Evolutionary conservation across 768 basidiomycete species (phyloP).

Genomic region (Tylopilus rubrobrunneus): DNA sequence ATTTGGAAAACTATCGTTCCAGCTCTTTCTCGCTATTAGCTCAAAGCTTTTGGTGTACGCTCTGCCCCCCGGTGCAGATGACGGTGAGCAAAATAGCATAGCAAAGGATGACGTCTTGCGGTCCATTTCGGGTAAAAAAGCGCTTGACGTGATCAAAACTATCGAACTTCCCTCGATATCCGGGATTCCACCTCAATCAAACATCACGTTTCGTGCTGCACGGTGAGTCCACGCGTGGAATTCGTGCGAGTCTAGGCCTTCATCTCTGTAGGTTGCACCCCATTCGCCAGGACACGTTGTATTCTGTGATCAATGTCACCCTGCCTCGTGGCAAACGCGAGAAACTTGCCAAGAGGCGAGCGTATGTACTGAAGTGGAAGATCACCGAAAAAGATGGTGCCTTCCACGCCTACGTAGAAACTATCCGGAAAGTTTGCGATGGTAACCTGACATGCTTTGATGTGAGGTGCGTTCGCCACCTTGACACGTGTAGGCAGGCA

Average conservation of each 20-base stretch:
- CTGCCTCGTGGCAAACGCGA: slow-evolving; percentile 53
- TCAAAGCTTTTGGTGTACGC: slow-evolving; percentile 60
- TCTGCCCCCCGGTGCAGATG: slow-evolving; percentile 36
- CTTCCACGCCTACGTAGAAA: slow-evolving; percentile 49
- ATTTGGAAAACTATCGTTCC: background rate
- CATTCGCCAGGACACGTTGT: slow-evolving; percentile 47
- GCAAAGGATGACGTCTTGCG: slow-evolving; percentile 29
- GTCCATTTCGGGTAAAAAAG: slow-evolving; percentile 14
- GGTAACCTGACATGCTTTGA: slow-evolving; percentile 86
- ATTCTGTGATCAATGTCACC: slow-evolving; percentile 68
- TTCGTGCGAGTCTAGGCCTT: slow-evolving; percentile 5
- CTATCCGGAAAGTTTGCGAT: slow-evolving; percentile 68
- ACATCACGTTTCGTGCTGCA: slow-evolving; percentile 56
- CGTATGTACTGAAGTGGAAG: slow-evolving; percentile 73
- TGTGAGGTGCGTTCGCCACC: slow-evolving; percentile 56
- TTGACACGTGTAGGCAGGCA: slow-evolving; percentile 1
- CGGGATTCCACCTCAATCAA: slow-evolving; percentile 41
- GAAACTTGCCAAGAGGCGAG: slow-evolving; percentile 54
- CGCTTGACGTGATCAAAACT: slow-evolving; percentile 44
- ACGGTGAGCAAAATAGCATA: background rate
- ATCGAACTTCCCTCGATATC: slow-evolving; percentile 52
- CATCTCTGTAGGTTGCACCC: slow-evolving; percentile 53
- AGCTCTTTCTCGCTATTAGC: slow-evolving; percentile 70
- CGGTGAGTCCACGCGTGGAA: slow-evolving; percentile 35
- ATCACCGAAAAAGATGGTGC: slow-evolving; percentile 59